phyloP scores from a whole-genome alignment of 108 stramenopile genomes.

The Fragilaria crotonensis region DNA sequence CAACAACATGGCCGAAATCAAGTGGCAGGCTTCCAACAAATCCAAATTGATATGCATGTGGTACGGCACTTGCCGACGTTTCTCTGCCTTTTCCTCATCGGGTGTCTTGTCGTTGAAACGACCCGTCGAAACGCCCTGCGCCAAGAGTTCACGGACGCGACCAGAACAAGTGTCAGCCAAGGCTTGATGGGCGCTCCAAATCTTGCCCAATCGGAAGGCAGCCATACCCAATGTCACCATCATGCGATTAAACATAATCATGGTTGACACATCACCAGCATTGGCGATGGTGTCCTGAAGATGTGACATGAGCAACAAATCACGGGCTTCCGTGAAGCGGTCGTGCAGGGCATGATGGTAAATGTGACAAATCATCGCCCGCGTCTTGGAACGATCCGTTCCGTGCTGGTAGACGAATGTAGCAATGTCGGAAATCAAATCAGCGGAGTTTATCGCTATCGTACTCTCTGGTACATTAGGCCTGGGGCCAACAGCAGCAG shows the following conservation, averaged over 20 bases:
- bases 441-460: slow-evolving; percentile 27
- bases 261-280: slow-evolving; percentile 82
- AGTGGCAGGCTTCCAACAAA: slow-evolving; percentile 92
- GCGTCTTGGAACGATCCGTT: slow-evolving; percentile 74
- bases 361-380: slow-evolving; percentile 96
- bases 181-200: slow-evolving; percentile 93
- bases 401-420: slow-evolving; percentile 89
- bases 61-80: slow-evolving; percentile 92
- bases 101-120: slow-evolving; percentile 83
- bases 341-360: slow-evolving; percentile 96
- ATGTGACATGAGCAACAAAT: slow-evolving; percentile 96
- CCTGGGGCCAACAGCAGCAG: slow-evolving; percentile 54
- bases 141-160: slow-evolving; percentile 90
- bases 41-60: slow-evolving; percentile 97
- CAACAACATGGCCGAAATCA: slow-evolving; percentile 96
- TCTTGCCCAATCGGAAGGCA: slow-evolving; percentile 93
- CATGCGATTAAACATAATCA: slow-evolving; percentile 96
- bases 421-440: slow-evolving; percentile 65
- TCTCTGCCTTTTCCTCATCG: slow-evolving; percentile 97
- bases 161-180: slow-evolving; percentile 88
- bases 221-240: slow-evolving; percentile 96
- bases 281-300: slow-evolving; percentile 80
- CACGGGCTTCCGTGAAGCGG: slow-evolving; percentile 92
- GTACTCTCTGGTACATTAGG: slow-evolving; percentile 11
- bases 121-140: slow-evolving; percentile 83